phyloP scores from a whole-genome alignment of 768 basidiomycete species.

The Suillus subaureus region DNA sequence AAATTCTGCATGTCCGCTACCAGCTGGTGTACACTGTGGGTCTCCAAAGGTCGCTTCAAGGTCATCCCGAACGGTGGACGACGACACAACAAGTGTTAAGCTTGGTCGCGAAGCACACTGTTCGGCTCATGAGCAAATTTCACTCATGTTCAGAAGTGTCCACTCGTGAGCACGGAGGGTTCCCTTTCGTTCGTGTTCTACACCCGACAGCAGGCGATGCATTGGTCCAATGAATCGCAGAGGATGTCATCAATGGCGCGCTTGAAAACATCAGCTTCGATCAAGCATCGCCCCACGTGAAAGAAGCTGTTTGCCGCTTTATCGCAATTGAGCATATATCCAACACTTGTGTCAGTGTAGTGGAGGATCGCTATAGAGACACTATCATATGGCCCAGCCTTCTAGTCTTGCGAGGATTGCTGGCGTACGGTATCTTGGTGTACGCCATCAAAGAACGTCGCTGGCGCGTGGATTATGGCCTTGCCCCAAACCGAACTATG shows the following conservation, averaged over 20 bases:
- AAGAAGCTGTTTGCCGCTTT: slow-evolving; percentile 23
- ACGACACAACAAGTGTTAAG: slow-evolving; percentile 32
- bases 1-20: background rate
- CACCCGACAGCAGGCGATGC: slow-evolving; percentile 10
- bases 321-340: slow-evolving; percentile 18
- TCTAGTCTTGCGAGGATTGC: background rate
- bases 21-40: background rate
- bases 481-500: background rate
- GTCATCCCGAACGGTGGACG: slow-evolving; percentile 14
- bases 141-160: slow-evolving; percentile 22
- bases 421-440: background rate
- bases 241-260: slow-evolving; percentile 14
- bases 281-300: background rate
- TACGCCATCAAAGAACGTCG: background rate
- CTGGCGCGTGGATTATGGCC: background rate
- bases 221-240: slow-evolving; percentile 14
- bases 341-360: background rate
- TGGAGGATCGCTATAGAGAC: slow-evolving; percentile 13
- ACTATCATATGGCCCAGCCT: background rate
- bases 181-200: slow-evolving; percentile 20
- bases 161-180: background rate
- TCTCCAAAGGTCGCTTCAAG: background rate
- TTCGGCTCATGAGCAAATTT: slow-evolving; percentile 10
- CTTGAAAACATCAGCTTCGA: background rate
- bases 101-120: slow-evolving; percentile 23